These are phyloP conservation scores for Coemansia nantahalensis DNA, from an alignment of 192 early-diverging fungal species.

Conservation along the genomic window DNA sequence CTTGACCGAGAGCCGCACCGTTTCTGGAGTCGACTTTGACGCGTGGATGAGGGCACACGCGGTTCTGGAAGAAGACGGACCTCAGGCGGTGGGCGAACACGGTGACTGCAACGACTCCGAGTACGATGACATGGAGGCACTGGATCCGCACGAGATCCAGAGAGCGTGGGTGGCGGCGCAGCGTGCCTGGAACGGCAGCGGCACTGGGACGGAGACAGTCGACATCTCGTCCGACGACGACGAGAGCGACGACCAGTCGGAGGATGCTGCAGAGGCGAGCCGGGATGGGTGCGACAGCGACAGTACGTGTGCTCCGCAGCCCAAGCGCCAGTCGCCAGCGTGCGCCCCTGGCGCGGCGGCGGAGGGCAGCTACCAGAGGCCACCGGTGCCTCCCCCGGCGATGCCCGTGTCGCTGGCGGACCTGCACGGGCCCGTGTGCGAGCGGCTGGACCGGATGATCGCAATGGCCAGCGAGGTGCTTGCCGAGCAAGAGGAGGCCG, in stretches of 20 bases:
- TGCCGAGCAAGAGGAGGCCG: neutral
- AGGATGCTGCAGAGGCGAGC: neutral
- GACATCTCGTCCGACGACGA: neutral
- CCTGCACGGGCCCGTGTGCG: constrained; percentile 18
- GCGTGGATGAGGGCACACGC: constrained; percentile 39
- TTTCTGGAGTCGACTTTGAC: constrained; percentile 31
- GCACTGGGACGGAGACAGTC: neutral
- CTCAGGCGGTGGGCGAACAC: neutral
- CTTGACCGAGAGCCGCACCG: constrained; percentile 10
- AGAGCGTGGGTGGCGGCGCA: constrained; percentile 12
- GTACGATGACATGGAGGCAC: neutral
- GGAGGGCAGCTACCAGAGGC: constrained; percentile 2
- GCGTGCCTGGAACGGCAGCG: constrained; percentile 1
- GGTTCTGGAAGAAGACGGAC: constrained; percentile 7
- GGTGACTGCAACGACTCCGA: neutral
- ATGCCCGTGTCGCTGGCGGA: constrained; percentile 3
- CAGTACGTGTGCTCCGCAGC: neutral
- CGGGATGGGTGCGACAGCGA: neutral
- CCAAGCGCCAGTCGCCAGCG: neutral
- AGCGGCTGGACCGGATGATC: constrained; percentile 22
- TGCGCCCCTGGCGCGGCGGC: no score
- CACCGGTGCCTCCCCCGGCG: constrained; percentile 5
- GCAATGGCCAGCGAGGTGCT: constrained; percentile 21
- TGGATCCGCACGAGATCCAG: constrained; percentile 1
- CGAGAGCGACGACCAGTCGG: neutral